Evolutionary conservation across 1,139 yeast species (phyloP).

Genomic region (Suhomyces maxii): DNA sequence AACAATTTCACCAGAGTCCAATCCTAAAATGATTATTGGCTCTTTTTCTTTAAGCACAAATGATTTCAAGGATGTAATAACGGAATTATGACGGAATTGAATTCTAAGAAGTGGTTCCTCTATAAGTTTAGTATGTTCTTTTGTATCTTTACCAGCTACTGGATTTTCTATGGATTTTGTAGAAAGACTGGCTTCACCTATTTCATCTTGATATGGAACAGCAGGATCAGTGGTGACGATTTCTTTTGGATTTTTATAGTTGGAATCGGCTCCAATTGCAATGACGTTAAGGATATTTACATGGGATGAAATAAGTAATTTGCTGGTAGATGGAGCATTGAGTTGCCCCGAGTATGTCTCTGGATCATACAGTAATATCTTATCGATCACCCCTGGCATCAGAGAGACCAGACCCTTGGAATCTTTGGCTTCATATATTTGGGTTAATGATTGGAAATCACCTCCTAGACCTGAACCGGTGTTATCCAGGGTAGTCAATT

Average conservation of each 20-base stretch:
- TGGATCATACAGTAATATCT: conserved; percentile 26
- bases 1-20: conserved; percentile 37
- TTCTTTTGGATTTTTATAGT: conserved; percentile 25
- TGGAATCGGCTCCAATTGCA: conserved; percentile 27
- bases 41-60: conserved; percentile 22
- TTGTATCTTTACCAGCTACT: conserved; percentile 3
- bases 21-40: conserved; percentile 36
- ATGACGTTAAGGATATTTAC: conserved; percentile 41
- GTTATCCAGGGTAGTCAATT: conserved; percentile 16
- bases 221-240: conserved; percentile 24
- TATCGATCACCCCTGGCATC: conserved; percentile 16
- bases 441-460: not conserved
- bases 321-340: conserved; percentile 17
- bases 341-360: conserved; percentile 25
- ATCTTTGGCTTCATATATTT: not conserved
- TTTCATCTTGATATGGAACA: conserved; percentile 19
- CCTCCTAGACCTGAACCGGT: not conserved
- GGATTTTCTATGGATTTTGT: conserved; percentile 2
- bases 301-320: conserved; percentile 35
- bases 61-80: conserved; percentile 34
- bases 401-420: conserved; percentile 2
- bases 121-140: conserved; percentile 22
- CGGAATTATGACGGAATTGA: conserved; percentile 25
- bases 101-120: conserved; percentile 39
- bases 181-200: conserved; percentile 1